Percentiles rank a stretch among this genome's conserved stretches.
These are phyloP conservation scores for Lumnitzera racemosa DNA, from an alignment of 345 rosid genomes.

Conservation along the genomic window DNA sequence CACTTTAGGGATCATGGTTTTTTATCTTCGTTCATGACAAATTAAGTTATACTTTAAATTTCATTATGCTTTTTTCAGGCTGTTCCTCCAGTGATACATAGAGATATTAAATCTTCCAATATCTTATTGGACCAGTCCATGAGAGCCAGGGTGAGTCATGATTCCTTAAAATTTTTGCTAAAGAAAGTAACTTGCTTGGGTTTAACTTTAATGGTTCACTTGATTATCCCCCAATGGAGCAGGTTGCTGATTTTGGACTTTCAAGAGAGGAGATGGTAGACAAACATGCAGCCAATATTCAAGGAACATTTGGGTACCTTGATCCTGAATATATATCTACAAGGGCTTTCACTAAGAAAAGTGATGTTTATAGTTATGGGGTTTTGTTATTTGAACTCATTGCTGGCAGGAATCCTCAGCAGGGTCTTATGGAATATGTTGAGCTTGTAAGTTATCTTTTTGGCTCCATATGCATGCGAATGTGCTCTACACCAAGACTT, in stretches of 20 bases:
- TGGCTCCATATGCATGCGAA: background rate
- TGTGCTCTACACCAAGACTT: too few relatives aligned
- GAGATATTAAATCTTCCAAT: slow-evolving; percentile 95
- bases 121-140: slow-evolving; percentile 89
- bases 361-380: slow-evolving; percentile 95
- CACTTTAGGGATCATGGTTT: background rate
- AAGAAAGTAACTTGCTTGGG: slow-evolving; percentile 68
- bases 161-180: slow-evolving; percentile 1
- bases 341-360: slow-evolving; percentile 78
- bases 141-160: slow-evolving; percentile 80
- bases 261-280: slow-evolving; percentile 95
- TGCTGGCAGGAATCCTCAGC: slow-evolving; percentile 93
- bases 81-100: slow-evolving; percentile 91
- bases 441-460: slow-evolving; percentile 57
- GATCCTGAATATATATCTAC: slow-evolving; percentile 96
- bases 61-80: slow-evolving; percentile 42
- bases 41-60: slow-evolving; percentile 1
- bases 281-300: slow-evolving; percentile 61
- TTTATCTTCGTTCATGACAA: background rate
- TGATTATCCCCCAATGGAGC: slow-evolving; percentile 7
- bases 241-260: slow-evolving; percentile 99
- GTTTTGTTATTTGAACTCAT: slow-evolving; percentile 92
- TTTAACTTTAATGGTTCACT: slow-evolving; percentile 45
- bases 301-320: slow-evolving; percentile 96
- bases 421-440: slow-evolving; percentile 92